Base-by-base conservation (phyloP, 1,284 basidiomycete genomes). In the Tremellales sp. region DNA sequence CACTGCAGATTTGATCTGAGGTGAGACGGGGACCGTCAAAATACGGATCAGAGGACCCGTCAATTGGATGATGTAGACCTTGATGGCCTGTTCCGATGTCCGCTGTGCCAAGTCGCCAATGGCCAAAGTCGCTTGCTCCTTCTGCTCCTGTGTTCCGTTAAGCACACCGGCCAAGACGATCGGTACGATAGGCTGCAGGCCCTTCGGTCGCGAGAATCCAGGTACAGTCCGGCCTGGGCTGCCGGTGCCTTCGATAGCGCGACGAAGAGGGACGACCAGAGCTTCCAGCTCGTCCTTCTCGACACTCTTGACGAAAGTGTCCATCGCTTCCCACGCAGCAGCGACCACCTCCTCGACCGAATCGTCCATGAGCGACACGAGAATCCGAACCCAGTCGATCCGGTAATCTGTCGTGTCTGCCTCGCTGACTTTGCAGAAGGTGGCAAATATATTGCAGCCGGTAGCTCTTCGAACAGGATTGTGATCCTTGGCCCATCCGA, bases 31-130 rank as follows among this genome's bases (percentile, higher is more conserved):
- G 44, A 85, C 87, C 15, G 88, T 85, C 0, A 88, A 89, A 2
- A 89, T 90, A 65, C 89, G 86, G 65, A 97, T 97, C 57, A 97
- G 84, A 2, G 93, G 92, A 23, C 94, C 93, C 21, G 94, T 97
- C 70, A 97, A 91, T 27, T 89, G 87, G 11, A 97, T 93, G 54
- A 97, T 90, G 72, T 90, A 97, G 0, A 92, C 89, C 73, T 96
- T 97, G 81, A 99, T 88, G 1, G 90, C 84, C 21, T 78, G 81
- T 66, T 94, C 86, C 25, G 86, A 83, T 0, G 92, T 97, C 24
- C 91, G 82, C 70, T 93, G 87, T 15, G 97, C 89, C 41, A 99
- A 82, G 64, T 97, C 93, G 19, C 90, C 87, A 52, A 98, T 91
- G 39, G 89, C 92, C 62, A 90, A 87, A 0, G 94, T 92, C 2